These are phyloP conservation scores for Geranium rotundifolium DNA, from an alignment of 345 rosid species.

Conservation along the genomic window DNA sequence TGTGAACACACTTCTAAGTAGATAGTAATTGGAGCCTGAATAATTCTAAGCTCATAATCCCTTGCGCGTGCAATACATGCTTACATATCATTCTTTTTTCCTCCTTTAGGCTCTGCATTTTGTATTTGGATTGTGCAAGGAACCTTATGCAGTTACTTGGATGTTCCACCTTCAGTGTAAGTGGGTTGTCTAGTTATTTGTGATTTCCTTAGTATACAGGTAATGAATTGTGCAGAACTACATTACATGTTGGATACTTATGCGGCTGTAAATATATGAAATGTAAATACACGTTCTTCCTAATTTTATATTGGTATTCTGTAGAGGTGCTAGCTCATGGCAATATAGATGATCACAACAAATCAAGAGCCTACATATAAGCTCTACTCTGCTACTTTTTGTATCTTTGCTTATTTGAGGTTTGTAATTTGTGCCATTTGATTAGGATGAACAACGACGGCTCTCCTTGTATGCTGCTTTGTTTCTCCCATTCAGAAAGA, in stretches of 20 bases:
- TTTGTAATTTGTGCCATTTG: neutral
- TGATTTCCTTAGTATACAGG: neutral
- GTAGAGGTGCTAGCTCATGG: no score
- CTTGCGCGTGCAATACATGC: slow-evolving; percentile 1
- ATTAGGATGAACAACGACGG: slow-evolving; percentile 68
- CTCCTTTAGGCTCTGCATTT: slow-evolving; percentile 41
- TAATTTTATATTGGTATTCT: no score
- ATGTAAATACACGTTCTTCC: no score
- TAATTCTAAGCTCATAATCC: neutral
- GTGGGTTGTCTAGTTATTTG: neutral
- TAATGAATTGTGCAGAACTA: neutral
- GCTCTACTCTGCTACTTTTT: no score
- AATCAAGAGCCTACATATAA: no score
- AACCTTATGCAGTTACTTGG: slow-evolving; percentile 48
- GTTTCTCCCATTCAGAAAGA: slow-evolving; percentile 61
- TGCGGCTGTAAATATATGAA: no score
- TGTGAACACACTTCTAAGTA: no score
- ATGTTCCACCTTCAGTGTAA: slow-evolving; percentile 23
- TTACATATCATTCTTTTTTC: slow-evolving; percentile 8
- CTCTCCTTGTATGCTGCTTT: slow-evolving; percentile 68
- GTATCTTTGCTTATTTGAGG: neutral
- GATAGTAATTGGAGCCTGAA: neutral
- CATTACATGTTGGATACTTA: no score
- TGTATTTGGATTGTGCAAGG: slow-evolving; percentile 63
- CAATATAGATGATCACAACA: no score